Evolutionary conservation across 225 moss, liverwort and hornwort genomes (phyloP), one percentile per base, ranked within the genome.

Genomic region (Thuidium tamariscinum): DNA sequence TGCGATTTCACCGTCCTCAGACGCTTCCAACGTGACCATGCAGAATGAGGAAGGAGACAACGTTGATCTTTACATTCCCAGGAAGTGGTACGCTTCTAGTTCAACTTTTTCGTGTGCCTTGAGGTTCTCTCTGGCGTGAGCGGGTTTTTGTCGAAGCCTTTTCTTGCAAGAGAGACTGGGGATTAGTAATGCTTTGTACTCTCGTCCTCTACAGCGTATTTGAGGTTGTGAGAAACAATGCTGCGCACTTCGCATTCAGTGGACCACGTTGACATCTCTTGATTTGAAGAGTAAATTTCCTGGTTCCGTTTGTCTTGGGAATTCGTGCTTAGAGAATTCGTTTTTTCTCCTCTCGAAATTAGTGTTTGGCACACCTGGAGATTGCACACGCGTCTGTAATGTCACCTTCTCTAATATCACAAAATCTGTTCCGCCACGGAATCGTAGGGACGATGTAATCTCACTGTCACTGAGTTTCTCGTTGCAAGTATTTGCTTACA

Each of bases 21-120:
- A 52, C 76, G 32, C 22, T 52, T 76, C 23, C 23, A 52, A 54
- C 76, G 81, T 75, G 80, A 91, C 84, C 89, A 91, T 91, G 91
- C 89, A 89, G 89, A 91, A 91, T 89, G 91, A 91, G 73, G 91
- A 91, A 85, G 91, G 91, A 44, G 91, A 89, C 22, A 91, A 91
- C 54, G 91, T 91, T 22, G 91, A 91, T 85, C 89, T 89, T n/a
- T 91, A 91, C 79, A 91, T 91, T 32, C 91, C 91, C 25, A 84
- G 91, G 85, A 91, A 91, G 82, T 91, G 91, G 91, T 87, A 85
- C 21, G 68, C 67, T 77, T 77, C n/a, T 44, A 34, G 25, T 66
- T 54, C 41, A 56, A 67, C 44, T 56, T 54, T 34, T 66, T 13
- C 67, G 19, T 42, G 67, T 56, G 34, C 25, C 14, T 67, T 55